Base-by-base conservation (phyloP, 495 filamentous ascomycete genomes). In the Neurospora sp. region DNA sequence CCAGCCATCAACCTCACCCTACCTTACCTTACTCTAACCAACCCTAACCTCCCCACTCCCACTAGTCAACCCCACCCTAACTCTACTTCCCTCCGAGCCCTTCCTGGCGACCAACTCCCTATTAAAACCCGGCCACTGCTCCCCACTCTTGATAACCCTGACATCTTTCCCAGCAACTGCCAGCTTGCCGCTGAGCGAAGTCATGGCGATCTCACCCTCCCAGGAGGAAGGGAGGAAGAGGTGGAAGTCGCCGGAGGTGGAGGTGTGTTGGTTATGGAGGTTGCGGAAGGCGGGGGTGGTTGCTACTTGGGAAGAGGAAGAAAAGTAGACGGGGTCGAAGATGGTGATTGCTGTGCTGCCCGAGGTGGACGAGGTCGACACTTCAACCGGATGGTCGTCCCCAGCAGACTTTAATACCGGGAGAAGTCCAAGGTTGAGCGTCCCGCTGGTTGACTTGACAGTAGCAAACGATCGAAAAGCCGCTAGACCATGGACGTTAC, bases 211-310 rank as follows among this genome's bases (percentile, higher is more conserved):
- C 18, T 76, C 68, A 0, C 85, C 85, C 72, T 84, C 83, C 84
- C 85, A 86, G 1, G 74, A 70, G 35, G 70, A 74, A 0, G 85
- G 84, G 38, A 81, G 84, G 12, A 45, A 70, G 3, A 85, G 70
- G 12, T 48, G 68, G 45, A 84, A 73, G 22, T 79, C 69, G 0
- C 79, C 83, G 20, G 81, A 83, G 0, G 81, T 83, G 6, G 78
- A 78, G 31, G 44, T 77, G 61, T 85, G 84, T 37, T 69, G 14
- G 9, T 77, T 71, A 7, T 73, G 41, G 1, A 86, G 72, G 44
- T 73, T 73, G n/a, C 79, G 68, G 5, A 84, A 37, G 35, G 35
- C 35, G 35, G 35, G 35, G 35, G 40, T 31, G 69, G 40, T 22
- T 71, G 3, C 9, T 37, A 37, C 6, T 37, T 37, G 35, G 35